Base-by-base conservation (phyloP, 768 basidiomycete species). In the Pleurotus citrinopileatus region DNA sequence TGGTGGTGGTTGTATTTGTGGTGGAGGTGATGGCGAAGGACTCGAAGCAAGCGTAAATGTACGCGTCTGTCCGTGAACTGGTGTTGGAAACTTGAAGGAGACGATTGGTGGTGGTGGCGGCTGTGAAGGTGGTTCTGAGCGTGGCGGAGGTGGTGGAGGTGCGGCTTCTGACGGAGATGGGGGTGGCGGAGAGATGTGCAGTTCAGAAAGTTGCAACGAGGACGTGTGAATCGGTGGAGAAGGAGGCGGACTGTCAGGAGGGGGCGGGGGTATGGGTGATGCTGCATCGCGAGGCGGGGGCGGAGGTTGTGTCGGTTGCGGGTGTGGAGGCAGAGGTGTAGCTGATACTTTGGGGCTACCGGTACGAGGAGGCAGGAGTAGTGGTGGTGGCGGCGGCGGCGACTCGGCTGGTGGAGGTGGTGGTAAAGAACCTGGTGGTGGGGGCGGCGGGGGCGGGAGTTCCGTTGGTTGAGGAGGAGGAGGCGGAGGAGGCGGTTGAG, bases 111-210 rank as follows among this genome's bases (percentile, higher is more conserved):
- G 59, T 10, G 60, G 67, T 48, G 43, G 67, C 52, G 27, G 62
- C 25, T 51, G 45, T 12, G 43, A 27, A 26, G 46, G 51, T 59
- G n/a, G 62, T 65, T 26, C 61, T 58, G 52, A 59, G 5, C 68
- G 68, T 3, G 70, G 71, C 0, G 70, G 68, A 0, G 70, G 72
- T 0, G 70, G 71, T 0, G 71, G 71, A 0, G 73, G 69, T 50
- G 66, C 63, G 44, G 69, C 67, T 13, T 64, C 58, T 8, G 74
- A 67, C 19, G 68, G 65, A 23, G 73, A 67, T 0, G 70, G 70
- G 45, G 63, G 62, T 34, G 64, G 59, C 67, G 32, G 48, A 13
- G 48, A 32, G 19, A 22, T 13, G 9, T 29, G 23, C 26, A 15
- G n/a, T 4, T 47, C 15, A 28, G 15, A n/a, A 9, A 67, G 68